Percentiles rank a stretch among this genome's conserved stretches.
Evolutionary conservation across 2,329 filamentous ascomycete species (phyloP).

Genomic region (Arthroderma sp.): DNA sequence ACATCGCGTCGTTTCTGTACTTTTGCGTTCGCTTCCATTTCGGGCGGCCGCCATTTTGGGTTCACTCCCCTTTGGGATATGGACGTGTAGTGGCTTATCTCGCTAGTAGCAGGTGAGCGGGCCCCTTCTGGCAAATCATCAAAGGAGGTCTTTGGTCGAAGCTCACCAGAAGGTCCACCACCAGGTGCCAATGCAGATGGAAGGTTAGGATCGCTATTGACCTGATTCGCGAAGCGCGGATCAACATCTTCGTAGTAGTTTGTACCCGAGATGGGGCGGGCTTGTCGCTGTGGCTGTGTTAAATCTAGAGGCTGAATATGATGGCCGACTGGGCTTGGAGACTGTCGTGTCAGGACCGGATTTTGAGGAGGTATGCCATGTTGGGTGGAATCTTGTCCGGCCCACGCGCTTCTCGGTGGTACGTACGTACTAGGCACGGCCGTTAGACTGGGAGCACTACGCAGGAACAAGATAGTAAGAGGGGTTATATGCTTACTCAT

Average conservation of each 20-base stretch:
- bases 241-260: constrained; percentile 90
- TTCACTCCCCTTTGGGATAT: constrained; percentile 82
- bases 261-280: constrained; percentile 27
- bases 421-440: constrained; percentile 20
- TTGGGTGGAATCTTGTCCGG: constrained; percentile 5
- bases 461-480: constrained; percentile 1
- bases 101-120: constrained; percentile 63
- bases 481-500: constrained; percentile 48
- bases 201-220: constrained; percentile 15
- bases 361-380: neutral
- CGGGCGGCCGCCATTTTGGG: constrained; percentile 57
- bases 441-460: neutral
- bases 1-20: constrained; percentile 52
- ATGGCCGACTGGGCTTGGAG: constrained; percentile 10
- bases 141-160: constrained; percentile 37
- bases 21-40: constrained; percentile 33
- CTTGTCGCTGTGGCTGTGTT: constrained; percentile 14
- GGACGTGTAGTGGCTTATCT: constrained; percentile 76
- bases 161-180: constrained; percentile 20
- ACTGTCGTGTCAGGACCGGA: constrained; percentile 9
- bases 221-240: constrained; percentile 58
- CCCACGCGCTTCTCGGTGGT: constrained; percentile 35
- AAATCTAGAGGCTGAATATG: constrained; percentile 14
- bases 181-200: constrained; percentile 26
- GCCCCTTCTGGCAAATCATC: constrained; percentile 52